Percentiles rank a stretch among this genome's conserved stretches.
These are phyloP conservation scores for Jatropha curcas DNA, from an alignment of 345 rosid genomes.

Conservation along the genomic window DNA sequence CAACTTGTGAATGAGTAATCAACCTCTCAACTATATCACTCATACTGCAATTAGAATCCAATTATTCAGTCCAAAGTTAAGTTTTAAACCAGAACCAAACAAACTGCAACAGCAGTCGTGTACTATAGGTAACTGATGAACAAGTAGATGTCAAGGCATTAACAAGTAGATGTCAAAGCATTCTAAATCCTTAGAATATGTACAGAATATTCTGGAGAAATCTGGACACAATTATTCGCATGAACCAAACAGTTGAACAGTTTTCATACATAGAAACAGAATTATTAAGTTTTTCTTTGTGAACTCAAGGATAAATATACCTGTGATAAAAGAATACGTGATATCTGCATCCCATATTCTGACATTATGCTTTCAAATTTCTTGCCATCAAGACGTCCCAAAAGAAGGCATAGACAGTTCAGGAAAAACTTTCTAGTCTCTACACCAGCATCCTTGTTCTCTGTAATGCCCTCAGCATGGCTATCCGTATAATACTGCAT, in stretches of 20 bases:
- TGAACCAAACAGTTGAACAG: neutral
- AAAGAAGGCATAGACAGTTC: slow-evolving; percentile 80
- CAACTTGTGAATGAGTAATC: neutral
- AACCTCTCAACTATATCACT: neutral
- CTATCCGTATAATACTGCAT: slow-evolving; percentile 67
- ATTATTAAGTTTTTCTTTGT: neutral
- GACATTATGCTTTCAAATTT: slow-evolving; percentile 54
- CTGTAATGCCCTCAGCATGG: slow-evolving; percentile 42
- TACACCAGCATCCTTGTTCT: slow-evolving; percentile 46
- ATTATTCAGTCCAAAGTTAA: neutral
- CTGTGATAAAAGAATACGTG: slow-evolving; percentile 68
- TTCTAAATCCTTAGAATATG: too few relatives aligned
- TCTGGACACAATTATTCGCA: neutral
- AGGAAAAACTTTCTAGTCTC: slow-evolving; percentile 82
- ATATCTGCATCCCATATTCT: slow-evolving; percentile 66
- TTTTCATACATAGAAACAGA: too few relatives aligned
- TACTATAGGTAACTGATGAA: neutral
- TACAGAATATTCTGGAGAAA: too few relatives aligned
- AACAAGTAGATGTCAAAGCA: too few relatives aligned
- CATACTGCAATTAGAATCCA: neutral
- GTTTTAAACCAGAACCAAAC: neutral
- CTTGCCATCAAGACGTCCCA: slow-evolving; percentile 77
- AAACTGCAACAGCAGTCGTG: neutral
- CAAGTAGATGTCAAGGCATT: neutral
- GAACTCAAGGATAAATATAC: slow-evolving; percentile 32